phyloP scores from a whole-genome alignment of 352 stramenopile genomes.

The Albugo laibachii region DNA sequence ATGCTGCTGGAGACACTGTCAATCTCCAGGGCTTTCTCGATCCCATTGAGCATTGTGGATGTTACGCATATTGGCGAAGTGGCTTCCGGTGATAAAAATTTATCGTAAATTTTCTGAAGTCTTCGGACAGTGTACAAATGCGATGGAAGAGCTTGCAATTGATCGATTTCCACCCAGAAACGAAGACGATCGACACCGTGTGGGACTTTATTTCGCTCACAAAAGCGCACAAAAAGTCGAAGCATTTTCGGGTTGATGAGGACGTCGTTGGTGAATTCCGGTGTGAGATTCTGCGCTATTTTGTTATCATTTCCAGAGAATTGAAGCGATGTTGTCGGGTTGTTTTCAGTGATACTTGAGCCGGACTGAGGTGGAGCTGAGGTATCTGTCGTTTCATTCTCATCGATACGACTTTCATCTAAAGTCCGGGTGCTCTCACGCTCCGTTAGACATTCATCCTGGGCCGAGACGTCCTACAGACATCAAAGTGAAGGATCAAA shows the following conservation, averaged over 20 bases:
- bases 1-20: constrained; percentile 55
- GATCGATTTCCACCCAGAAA: constrained; percentile 71
- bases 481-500: too few relatives aligned
- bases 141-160: constrained; percentile 44
- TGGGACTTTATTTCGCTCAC: constrained; percentile 28
- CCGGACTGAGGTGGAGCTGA: not conserved
- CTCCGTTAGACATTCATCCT: not conserved
- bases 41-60: constrained; percentile 35
- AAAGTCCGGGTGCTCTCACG: not conserved
- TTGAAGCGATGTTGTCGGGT: constrained; percentile 20
- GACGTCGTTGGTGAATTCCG: constrained; percentile 65
- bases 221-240: constrained; percentile 48
- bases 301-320: constrained; percentile 8
- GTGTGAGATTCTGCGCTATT: constrained; percentile 30
- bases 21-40: constrained; percentile 31
- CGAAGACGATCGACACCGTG: constrained; percentile 38
- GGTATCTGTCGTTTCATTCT: not conserved
- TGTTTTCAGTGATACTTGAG: constrained; percentile 3
- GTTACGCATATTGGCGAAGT: constrained; percentile 57
- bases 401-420: not conserved
- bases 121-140: constrained; percentile 64
- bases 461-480: too few relatives aligned
- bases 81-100: constrained; percentile 55
- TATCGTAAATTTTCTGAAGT: constrained; percentile 73
- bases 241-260: constrained; percentile 45